These are phyloP conservation scores for Leccinum olivaceopallidum DNA, from an alignment of 768 basidiomycete species.

Conservation along the genomic window DNA sequence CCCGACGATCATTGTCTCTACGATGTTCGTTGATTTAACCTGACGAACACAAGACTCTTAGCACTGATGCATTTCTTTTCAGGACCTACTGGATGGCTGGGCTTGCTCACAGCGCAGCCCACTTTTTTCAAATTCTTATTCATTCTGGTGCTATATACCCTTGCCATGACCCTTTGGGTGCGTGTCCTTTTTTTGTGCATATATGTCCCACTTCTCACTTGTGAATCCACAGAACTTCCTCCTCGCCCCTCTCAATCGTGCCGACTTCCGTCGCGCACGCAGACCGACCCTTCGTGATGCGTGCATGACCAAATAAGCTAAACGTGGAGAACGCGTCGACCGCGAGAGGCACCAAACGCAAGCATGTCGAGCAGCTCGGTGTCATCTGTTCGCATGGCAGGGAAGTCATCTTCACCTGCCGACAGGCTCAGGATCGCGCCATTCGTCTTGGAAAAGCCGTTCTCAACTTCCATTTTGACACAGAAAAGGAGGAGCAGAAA, in stretches of 20 bases:
- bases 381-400: constrained; percentile 85
- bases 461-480: constrained; percentile 78
- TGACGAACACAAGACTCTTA: not conserved
- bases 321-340: constrained; percentile 88
- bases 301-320: constrained; percentile 83
- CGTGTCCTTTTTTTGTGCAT: constrained; percentile 28
- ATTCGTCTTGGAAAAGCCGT: constrained; percentile 72
- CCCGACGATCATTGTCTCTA: constrained; percentile 83
- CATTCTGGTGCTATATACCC: constrained; percentile 80
- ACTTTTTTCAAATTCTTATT: constrained; percentile 96
- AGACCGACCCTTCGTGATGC: constrained; percentile 90
- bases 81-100: constrained; percentile 98
- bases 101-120: constrained; percentile 68
- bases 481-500: constrained; percentile 98
- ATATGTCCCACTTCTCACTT: not conserved
- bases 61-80: constrained; percentile 9
- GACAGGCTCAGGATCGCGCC: constrained; percentile 63
- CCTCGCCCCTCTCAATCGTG: constrained; percentile 87
- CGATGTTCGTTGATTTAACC: constrained; percentile 56
- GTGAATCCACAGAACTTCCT: constrained; percentile 74
- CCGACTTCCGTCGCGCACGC: constrained; percentile 84
- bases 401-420: constrained; percentile 67
- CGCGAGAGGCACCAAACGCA: constrained; percentile 91
- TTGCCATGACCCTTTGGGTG: constrained; percentile 86
- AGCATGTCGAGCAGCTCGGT: constrained; percentile 91